These are phyloP conservation scores for Morella rubra DNA, from an alignment of 306 rosid species.

Conservation along the genomic window DNA sequence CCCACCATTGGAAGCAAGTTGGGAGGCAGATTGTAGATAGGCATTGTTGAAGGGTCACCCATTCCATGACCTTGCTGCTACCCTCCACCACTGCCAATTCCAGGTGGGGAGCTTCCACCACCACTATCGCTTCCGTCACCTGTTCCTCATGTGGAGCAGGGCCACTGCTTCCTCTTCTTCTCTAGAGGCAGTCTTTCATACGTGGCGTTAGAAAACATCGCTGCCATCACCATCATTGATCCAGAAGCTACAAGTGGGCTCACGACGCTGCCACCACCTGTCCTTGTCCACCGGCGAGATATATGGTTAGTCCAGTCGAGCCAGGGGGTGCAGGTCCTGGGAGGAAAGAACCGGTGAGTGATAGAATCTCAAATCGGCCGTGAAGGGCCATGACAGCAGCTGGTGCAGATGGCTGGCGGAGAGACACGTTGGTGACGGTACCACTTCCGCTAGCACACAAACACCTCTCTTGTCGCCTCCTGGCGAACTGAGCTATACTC, in stretches of 20 bases:
- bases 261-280: conserved; percentile 71
- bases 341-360: conserved; percentile 61
- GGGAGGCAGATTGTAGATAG: conserved; percentile 46
- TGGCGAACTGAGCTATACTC: conserved; percentile 61
- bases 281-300: conserved; percentile 74
- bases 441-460: conserved; percentile 70
- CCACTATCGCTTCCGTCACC: conserved; percentile 21
- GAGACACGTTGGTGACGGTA: conserved; percentile 62
- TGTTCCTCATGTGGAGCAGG: conserved; percentile 21
- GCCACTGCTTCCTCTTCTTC: conserved; percentile 56
- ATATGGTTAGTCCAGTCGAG: conserved; percentile 68
- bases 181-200: conserved; percentile 76
- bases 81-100: conserved; percentile 31
- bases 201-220: conserved; percentile 74
- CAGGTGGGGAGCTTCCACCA: conserved; percentile 37
- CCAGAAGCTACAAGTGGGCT: conserved; percentile 74
- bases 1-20: conserved; percentile 49
- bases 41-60: conserved; percentile 40
- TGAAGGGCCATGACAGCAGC: conserved; percentile 65
- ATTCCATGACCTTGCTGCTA: conserved; percentile 25
- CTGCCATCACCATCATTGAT: conserved; percentile 75
- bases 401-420: conserved; percentile 61
- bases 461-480: conserved; percentile 74
- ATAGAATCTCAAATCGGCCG: conserved; percentile 77
- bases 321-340: conserved; percentile 72